A percentile compares a stretch with the other conserved stretches of the same genome.
These are phyloP conservation scores for Kitagawia praeruptora DNA, from an alignment of 129 eudicot species.

Conservation along the genomic window DNA sequence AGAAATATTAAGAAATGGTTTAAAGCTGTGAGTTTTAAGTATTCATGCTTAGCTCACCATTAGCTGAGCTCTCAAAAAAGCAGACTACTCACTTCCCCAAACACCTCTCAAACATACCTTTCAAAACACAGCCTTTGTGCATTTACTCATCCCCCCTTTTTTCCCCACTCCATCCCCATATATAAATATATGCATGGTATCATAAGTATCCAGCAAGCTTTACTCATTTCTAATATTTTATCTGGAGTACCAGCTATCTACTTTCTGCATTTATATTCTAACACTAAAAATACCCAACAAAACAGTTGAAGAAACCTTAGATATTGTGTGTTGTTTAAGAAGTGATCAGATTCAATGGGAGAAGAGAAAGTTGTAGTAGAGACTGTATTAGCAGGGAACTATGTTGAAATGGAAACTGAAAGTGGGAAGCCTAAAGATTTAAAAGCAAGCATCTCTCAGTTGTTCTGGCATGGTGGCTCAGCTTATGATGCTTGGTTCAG, in stretches of 20 bases:
- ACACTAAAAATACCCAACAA: not conserved
- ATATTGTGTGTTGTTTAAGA: not conserved
- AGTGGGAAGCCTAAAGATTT: constrained; percentile 44
- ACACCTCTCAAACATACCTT: constrained; percentile 16
- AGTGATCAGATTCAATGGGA: constrained; percentile 17
- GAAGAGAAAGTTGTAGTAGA: constrained; percentile 64
- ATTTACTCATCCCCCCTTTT: constrained; percentile 27
- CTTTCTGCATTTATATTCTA: not conserved
- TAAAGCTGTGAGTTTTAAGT: not conserved
- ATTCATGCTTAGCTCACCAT: constrained; percentile 10
- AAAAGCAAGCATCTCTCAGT: constrained; percentile 49
- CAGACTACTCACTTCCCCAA: constrained; percentile 10
- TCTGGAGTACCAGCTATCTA: no score
- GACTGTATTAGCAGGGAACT: constrained; percentile 79
- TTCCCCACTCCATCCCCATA: constrained; percentile 28
- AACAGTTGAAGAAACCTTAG: not conserved
- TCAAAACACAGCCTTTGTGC: constrained; percentile 21
- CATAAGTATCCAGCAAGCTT: not conserved
- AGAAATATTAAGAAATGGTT: not conserved
- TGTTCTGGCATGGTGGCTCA: constrained; percentile 98
- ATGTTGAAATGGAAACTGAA: constrained; percentile 87
- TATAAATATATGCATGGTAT: constrained; percentile 21
- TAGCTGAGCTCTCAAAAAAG: not conserved
- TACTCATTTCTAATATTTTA: not conserved
- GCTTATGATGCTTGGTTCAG: constrained; percentile 98